Evolutionary conservation across 192 early-diverging fungal genomes (phyloP).

Genomic region (Coemansia sp.): DNA sequence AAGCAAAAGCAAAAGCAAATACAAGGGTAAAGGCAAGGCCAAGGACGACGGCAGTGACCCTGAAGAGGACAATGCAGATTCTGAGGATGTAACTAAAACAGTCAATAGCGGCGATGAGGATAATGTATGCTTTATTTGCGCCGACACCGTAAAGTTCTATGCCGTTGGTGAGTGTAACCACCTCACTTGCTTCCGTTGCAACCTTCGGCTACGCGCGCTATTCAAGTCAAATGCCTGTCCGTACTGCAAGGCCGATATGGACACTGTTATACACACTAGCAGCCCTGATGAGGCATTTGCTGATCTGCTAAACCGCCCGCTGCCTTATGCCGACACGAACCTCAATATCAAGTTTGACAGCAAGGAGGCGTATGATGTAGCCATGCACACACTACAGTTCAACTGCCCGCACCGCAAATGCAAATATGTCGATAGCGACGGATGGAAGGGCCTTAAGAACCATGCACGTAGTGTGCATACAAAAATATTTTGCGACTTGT

Average conservation of each 20-base stretch:
- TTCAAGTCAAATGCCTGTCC: slow-evolving; percentile 86
- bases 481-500: slow-evolving; percentile 82
- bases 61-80: neutral
- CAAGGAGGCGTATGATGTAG: slow-evolving; percentile 71
- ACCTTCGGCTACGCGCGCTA: slow-evolving; percentile 83
- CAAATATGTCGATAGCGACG: slow-evolving; percentile 67
- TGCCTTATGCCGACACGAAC: slow-evolving; percentile 66
- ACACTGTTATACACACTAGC: slow-evolving; percentile 75
- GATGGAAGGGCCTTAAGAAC: slow-evolving; percentile 81
- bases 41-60: neutral
- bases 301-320: slow-evolving; percentile 52
- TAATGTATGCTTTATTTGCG: slow-evolving; percentile 83
- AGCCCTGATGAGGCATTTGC: slow-evolving; percentile 59
- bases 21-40: neutral
- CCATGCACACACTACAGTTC: slow-evolving; percentile 71
- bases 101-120: slow-evolving; percentile 28
- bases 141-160: slow-evolving; percentile 75
- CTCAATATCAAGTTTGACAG: slow-evolving; percentile 76
- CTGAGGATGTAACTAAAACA: neutral
- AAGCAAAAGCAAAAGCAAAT: neutral
- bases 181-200: slow-evolving; percentile 90
- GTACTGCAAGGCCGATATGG: slow-evolving; percentile 87
- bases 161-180: slow-evolving; percentile 91
- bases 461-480: slow-evolving; percentile 80
- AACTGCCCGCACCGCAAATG: slow-evolving; percentile 88